Conservation (phyloP, 2,329 filamentous ascomycete genomes). For the Pyrenochaeta sp. region DNA sequence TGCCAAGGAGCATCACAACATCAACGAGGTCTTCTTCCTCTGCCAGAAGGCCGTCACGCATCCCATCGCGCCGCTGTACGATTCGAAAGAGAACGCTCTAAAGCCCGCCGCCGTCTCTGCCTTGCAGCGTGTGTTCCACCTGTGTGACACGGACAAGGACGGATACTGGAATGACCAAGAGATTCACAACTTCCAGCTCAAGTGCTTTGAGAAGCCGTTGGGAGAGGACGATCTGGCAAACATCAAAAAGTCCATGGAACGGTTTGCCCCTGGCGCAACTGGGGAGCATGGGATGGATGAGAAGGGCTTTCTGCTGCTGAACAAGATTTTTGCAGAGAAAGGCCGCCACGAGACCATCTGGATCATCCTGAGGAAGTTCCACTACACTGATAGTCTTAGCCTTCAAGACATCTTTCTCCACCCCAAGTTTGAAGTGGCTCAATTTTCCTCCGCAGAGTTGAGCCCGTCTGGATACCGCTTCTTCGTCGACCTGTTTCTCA, state of each 20-base stretch:
- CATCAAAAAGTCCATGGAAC: conserved; percentile 87
- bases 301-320: conserved; percentile 85
- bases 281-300: conserved; percentile 75
- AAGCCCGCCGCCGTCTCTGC: conserved; percentile 91
- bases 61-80: conserved; percentile 94
- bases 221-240: conserved; percentile 83
- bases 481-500: conserved; percentile 93
- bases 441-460: conserved; percentile 90
- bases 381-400: conserved; percentile 94
- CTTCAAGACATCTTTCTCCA: conserved; percentile 90
- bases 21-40: conserved; percentile 94
- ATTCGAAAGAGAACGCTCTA: conserved; percentile 86
- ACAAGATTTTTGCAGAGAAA: conserved; percentile 97
- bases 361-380: conserved; percentile 93
- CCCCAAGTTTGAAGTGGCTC: conserved; percentile 92
- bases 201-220: conserved; percentile 90
- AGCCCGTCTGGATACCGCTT: conserved; percentile 95
- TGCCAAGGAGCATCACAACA: conserved; percentile 88
- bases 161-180: conserved; percentile 90
- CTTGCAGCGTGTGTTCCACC: conserved; percentile 88
- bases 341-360: conserved; percentile 98
- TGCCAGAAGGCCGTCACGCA: conserved; percentile 98
- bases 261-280: conserved; percentile 69
- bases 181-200: conserved; percentile 87
- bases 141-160: conserved; percentile 96